These are phyloP conservation scores for Sphaerulina musiva DNA, from an alignment of 2,329 filamentous ascomycete species.

Conservation along the genomic window DNA sequence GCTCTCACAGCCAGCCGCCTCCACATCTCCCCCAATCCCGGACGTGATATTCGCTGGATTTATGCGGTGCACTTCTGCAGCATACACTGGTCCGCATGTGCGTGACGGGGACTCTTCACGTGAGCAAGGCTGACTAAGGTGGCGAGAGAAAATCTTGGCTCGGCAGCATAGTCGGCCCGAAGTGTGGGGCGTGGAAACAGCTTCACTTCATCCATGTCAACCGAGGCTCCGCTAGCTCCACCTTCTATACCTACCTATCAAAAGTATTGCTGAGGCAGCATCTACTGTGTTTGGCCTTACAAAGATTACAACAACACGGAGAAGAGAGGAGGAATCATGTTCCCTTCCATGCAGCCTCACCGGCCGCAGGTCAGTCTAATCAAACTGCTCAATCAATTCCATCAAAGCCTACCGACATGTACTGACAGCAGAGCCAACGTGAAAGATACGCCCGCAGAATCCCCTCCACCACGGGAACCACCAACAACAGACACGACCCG, in stretches of 20 bases:
- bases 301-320: no score
- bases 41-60: neutral
- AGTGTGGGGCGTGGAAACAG: no score
- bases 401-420: neutral
- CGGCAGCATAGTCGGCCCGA: no score
- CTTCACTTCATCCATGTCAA: no score
- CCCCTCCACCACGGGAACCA: conserved; percentile 12
- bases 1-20: conserved; percentile 11
- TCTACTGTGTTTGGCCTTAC: no score
- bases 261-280: no score
- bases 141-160: no score
- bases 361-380: conserved; percentile 14
- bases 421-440: conserved; percentile 9
- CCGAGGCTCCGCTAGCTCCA: no score
- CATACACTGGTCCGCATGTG: neutral
- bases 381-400: no score
- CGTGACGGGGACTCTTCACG: neutral
- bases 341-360: conserved; percentile 13
- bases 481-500: conserved; percentile 30
- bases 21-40: conserved; percentile 8
- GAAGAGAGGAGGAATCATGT: conserved; percentile 4
- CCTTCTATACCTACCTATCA: no score
- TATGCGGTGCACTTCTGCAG: neutral
- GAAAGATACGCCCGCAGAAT: conserved; percentile 1
- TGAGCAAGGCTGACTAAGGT: no score